Evolutionary conservation across 495 filamentous ascomycete species (phyloP).

Genomic region (Filosporella fistucella): DNA sequence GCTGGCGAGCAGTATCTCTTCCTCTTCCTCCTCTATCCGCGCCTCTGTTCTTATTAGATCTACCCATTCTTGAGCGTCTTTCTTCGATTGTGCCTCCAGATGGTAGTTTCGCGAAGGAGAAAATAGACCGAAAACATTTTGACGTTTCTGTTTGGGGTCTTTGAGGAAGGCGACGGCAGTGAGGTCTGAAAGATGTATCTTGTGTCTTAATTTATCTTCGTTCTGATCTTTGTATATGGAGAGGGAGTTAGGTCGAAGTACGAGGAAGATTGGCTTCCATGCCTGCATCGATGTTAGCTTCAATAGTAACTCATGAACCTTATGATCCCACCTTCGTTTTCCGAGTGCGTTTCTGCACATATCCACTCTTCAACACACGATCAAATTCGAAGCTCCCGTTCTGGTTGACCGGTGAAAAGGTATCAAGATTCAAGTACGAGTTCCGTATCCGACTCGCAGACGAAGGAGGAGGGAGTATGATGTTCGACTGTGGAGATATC

Average conservation of each 20-base stretch:
- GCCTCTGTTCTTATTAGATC: conserved; percentile 73
- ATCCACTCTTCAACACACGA: conserved; percentile 82
- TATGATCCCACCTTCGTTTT: conserved; percentile 77
- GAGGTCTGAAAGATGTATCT: conserved; percentile 82
- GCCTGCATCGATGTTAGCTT: conserved; percentile 42
- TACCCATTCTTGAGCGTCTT: conserved; percentile 86
- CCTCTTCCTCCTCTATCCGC: conserved; percentile 79
- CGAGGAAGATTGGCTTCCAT: conserved; percentile 88
- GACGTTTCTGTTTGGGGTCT: conserved; percentile 75
- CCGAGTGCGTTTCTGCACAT: conserved; percentile 78
- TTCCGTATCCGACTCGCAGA: conserved; percentile 30
- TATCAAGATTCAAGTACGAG: conserved; percentile 53
- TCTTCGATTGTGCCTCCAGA: conserved; percentile 65
- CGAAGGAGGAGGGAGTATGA: conserved; percentile 13
- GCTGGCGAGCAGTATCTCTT: conserved; percentile 68
- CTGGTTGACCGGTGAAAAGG: conserved; percentile 80
- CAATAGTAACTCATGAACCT: conserved; percentile 22
- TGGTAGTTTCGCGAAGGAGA: conserved; percentile 88
- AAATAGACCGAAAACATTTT: conserved; percentile 89
- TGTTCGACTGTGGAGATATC: conserved; percentile 12
- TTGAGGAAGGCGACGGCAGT: conserved; percentile 86
- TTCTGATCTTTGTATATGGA: conserved; percentile 92
- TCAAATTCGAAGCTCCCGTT: conserved; percentile 96
- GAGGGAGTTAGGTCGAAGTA: conserved; percentile 87
- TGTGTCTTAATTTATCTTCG: conserved; percentile 82